Base-by-base conservation (phyloP, 2,329 filamentous ascomycete genomes). In the Hypoxylon sp. region DNA sequence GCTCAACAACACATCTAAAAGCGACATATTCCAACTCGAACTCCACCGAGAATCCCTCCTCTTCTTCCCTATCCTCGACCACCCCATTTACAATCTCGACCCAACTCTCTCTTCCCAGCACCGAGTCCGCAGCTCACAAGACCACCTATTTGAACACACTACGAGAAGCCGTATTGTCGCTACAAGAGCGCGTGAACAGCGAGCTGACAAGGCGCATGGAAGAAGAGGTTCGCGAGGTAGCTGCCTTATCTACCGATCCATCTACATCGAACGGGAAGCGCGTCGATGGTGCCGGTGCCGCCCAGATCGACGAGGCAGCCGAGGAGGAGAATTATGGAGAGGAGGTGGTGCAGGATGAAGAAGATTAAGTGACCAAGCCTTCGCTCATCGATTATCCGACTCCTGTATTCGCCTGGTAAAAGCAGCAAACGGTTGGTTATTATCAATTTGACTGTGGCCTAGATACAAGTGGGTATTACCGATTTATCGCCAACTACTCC, bases 291-390 rank as follows among this genome's bases (percentile, higher is more conserved):
- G 43, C 7, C 12, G 31, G 16, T 29, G 19, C 23, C 9, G 3
- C n/a, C 7, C 25, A 19, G 6, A 64, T 76, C 7, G 78, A 83
- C 52, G 82, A 86, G 52, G 76, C 70, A 7, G 79, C 80, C 55
- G 84, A 86, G 66, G 89, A 91, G 66, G 83, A 89, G 63, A 88
- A 91, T 67, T 96, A 96, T 67, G 91, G 91, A 36, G 91, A 96
- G 70, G 91, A 96, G 69, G 82, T 86, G 16, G 75, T 82, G 8
- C 84, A 87, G 38, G 86, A 89, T 30, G 87, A 89, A 46, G 81
- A 81, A 43, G 27, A 17, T 12, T 16, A n/a, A 34, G 25, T 2
- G 9, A 17, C 21, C 19, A 4, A 16, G n/a, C n/a, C n/a, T n/a
- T n/a, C n/a, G n/a, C n/a, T n/a, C n/a, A n/a, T n/a, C n/a, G n/a